phyloP scores from a whole-genome alignment of 192 early-diverging fungal genomes.

The Podochytrium sp. region DNA sequence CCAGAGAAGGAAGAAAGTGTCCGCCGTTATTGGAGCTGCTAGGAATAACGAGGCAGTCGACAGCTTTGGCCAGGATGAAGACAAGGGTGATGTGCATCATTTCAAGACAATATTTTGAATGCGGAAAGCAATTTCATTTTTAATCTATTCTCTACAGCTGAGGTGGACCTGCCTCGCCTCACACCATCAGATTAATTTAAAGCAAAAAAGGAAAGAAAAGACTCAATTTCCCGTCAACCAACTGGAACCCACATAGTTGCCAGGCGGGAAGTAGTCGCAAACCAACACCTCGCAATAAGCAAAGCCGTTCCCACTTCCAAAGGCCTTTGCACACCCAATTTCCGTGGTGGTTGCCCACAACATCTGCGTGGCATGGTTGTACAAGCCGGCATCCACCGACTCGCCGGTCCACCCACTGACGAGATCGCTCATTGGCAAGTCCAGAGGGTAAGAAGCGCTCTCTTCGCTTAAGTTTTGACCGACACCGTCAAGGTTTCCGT shows the following conservation, averaged over 20 bases:
- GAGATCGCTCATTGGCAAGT: background rate
- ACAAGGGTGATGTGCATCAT: no score
- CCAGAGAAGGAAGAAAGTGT: background rate
- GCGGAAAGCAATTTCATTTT: no score
- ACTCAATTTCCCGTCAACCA: conserved; percentile 7
- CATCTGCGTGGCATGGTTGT: conserved; percentile 28
- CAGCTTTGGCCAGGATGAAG: no score
- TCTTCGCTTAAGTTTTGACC: conserved; percentile 3
- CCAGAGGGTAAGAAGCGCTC: background rate
- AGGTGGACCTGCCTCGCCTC: no score
- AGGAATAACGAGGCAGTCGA: no score
- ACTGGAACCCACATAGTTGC: conserved; percentile 3
- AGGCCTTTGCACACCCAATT: conserved; percentile 18
- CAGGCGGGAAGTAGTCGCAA: conserved; percentile 14
- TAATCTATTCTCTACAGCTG: no score
- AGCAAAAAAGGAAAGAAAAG: no score
- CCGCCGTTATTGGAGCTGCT: no score
- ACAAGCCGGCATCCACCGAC: background rate
- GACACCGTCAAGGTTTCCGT: background rate
- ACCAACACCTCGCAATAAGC: conserved; percentile 12
- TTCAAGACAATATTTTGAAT: no score
- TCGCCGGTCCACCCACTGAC: conserved; percentile 10
- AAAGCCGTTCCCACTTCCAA: background rate
- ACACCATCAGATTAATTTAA: no score
- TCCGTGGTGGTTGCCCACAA: conserved; percentile 16